phyloP scores from a whole-genome alignment of 805 yeast species.

The Candida xiaguanensis region DNA sequence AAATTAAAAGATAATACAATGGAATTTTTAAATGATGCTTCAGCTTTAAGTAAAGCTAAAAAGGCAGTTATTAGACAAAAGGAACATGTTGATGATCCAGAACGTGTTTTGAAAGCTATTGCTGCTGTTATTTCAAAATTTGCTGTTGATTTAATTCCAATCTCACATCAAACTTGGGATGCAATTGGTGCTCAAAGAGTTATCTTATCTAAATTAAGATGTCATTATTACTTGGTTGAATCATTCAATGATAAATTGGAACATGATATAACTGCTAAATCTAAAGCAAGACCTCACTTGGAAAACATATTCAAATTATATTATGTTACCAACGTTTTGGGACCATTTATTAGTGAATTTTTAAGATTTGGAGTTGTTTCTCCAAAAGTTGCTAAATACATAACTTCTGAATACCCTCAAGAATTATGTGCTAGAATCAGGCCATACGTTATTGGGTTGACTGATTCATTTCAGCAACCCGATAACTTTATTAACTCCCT shows the following conservation, averaged over 20 bases:
- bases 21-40: constrained; percentile 12
- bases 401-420: constrained; percentile 20
- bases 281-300: constrained; percentile 44
- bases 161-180: constrained; percentile 40
- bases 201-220: constrained; percentile 46
- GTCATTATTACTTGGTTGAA: constrained; percentile 46
- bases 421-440: constrained; percentile 34
- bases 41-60: constrained; percentile 17
- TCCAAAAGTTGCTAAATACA: constrained; percentile 25
- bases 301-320: constrained; percentile 56
- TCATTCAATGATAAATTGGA: constrained; percentile 35
- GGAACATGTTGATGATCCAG: constrained; percentile 25
- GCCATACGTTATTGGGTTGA: constrained; percentile 68
- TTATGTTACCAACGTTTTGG: constrained; percentile 53
- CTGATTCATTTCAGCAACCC: constrained; percentile 80
- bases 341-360: constrained; percentile 68
- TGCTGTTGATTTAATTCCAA: constrained; percentile 36
- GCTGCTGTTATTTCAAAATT: constrained; percentile 40
- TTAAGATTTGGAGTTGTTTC: constrained; percentile 58
- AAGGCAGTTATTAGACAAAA: constrained; percentile 29
- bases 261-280: constrained; percentile 28
- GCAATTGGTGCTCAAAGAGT: constrained; percentile 44
- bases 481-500: constrained; percentile 82
- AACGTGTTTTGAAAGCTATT: constrained; percentile 33
- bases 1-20: constrained; percentile 41